Conservation (phyloP, 768 basidiomycete species). For the Russula brevipes region DNA sequence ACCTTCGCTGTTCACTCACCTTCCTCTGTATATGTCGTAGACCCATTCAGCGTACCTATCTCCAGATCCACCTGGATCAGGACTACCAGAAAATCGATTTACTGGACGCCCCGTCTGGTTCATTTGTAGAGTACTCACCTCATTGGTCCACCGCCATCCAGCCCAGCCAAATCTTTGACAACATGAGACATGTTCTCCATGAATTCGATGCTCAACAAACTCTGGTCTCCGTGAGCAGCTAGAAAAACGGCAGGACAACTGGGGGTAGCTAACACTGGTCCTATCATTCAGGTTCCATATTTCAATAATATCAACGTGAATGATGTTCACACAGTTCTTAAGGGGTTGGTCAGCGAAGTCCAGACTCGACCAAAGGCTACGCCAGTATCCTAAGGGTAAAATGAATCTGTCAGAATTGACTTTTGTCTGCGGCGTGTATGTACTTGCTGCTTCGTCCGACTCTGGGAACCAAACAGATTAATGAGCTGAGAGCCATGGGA, state of each 20-base stretch:
- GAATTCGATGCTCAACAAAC: not conserved
- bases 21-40: not conserved
- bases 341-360: not conserved
- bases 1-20: not conserved
- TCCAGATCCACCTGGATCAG: not conserved
- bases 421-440: not conserved
- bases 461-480: not conserved
- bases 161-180: not conserved
- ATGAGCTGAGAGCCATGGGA: not conserved
- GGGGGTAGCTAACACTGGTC: not conserved
- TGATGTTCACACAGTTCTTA: not conserved
- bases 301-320: slow-evolving; percentile 3
- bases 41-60: not conserved
- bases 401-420: not conserved
- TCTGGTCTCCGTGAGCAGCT: not conserved
- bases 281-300: slow-evolving; percentile 8
- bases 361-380: not conserved
- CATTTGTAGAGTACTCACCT: not conserved
- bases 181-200: slow-evolving; percentile 7
- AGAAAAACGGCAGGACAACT: not conserved
- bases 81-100: not conserved
- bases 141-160: not conserved
- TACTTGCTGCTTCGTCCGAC: slow-evolving; percentile 7
- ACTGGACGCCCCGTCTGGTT: not conserved
- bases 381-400: slow-evolving; percentile 1